These are phyloP conservation scores for Coccinonectria pachysandricola DNA, from an alignment of 2,329 filamentous ascomycete genomes.

Conservation along the genomic window DNA sequence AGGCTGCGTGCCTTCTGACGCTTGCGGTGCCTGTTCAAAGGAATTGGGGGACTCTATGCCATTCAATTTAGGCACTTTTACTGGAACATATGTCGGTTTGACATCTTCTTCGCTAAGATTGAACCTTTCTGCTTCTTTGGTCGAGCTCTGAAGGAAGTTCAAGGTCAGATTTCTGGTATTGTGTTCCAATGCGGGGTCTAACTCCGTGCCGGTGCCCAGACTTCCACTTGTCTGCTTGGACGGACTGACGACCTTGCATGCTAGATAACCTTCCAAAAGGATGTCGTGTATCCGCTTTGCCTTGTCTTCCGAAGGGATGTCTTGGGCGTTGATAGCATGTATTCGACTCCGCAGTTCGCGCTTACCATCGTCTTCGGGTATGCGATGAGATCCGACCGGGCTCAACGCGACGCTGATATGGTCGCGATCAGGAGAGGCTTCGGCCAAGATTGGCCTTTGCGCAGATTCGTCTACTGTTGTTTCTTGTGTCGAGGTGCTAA, in stretches of 20 bases:
- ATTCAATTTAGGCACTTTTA: constrained; percentile 36
- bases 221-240: constrained; percentile 16
- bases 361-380: constrained; percentile 78
- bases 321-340: constrained; percentile 53
- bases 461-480: constrained; percentile 22
- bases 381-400: constrained; percentile 21
- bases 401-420: constrained; percentile 24
- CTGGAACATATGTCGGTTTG: constrained; percentile 54
- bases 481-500: constrained; percentile 25
- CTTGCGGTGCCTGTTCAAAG: constrained; percentile 31
- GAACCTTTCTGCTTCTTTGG: constrained; percentile 34
- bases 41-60: too few species aligned
- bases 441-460: constrained; percentile 10
- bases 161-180: constrained; percentile 25
- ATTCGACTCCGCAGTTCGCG: constrained; percentile 55
- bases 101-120: constrained; percentile 50
- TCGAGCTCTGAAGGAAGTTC: too few species aligned
- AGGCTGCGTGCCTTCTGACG: constrained; percentile 23
- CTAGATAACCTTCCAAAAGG: constrained; percentile 56
- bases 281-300: constrained; percentile 61
- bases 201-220: constrained; percentile 8
- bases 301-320: constrained; percentile 52
- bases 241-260: too few species aligned
- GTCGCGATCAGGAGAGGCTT: constrained; percentile 18
- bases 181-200: constrained; percentile 19